phyloP scores from a whole-genome alignment of 106 monocot species.

The Phalaenopsis aphrodite region DNA sequence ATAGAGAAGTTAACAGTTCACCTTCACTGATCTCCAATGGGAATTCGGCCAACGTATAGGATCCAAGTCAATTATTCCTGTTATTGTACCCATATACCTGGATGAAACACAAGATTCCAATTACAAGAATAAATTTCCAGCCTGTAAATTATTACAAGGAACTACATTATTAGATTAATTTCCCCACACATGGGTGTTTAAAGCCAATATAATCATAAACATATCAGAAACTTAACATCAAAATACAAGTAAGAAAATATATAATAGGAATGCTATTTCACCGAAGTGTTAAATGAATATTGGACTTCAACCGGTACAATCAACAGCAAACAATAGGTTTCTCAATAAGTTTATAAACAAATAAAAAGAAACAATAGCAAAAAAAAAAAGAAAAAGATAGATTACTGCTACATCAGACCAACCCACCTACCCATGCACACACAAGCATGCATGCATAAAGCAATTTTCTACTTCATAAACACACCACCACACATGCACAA shows the following conservation, averaged over 20 bases:
- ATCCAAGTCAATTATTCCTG: conserved; percentile 83
- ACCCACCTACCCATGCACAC: neutral
- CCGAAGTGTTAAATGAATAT: neutral
- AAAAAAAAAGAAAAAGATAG: neutral
- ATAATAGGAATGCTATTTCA: neutral
- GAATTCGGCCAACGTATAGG: conserved; percentile 81
- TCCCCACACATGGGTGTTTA: neutral
- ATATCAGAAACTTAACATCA: neutral
- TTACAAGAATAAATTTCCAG: conserved; percentile 1
- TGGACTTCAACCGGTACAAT: neutral
- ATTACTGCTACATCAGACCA: neutral
- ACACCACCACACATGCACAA: no score
- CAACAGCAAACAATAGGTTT: neutral
- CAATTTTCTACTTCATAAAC: neutral
- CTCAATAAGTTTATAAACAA: neutral
- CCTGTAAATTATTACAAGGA: neutral
- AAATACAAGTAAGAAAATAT: neutral
- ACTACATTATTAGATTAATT: neutral
- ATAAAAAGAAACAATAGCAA: neutral
- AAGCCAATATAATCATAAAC: neutral
- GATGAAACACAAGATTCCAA: neutral
- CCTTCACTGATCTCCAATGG: conserved; percentile 94
- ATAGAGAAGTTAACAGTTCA: conserved; percentile 10
- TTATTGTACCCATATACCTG: conserved; percentile 95
- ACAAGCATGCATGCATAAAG: neutral